phyloP scores from a whole-genome alignment of 129 eudicot genomes.

The Tanacetum coccineum region DNA sequence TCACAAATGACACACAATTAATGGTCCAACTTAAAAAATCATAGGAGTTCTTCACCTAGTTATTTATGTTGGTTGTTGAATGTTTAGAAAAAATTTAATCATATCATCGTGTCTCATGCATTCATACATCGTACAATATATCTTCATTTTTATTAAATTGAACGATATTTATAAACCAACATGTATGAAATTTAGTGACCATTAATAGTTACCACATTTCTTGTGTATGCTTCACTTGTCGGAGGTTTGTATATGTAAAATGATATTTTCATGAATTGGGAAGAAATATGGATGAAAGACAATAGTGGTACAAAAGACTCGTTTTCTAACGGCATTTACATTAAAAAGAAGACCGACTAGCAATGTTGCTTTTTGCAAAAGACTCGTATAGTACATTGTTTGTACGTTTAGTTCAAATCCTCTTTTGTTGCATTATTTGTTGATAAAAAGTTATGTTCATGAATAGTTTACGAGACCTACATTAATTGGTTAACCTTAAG shows the following conservation, averaged over 20 bases:
- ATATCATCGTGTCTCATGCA: no score
- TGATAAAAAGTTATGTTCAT: no score
- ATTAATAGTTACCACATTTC: no score
- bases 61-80: constrained; percentile 3
- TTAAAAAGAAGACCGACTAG: no score
- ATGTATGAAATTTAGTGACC: background rate
- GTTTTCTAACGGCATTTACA: no score
- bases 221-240: background rate
- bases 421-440: no score
- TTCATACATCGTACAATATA: background rate
- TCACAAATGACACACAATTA: background rate
- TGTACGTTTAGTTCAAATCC: no score
- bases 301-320: background rate
- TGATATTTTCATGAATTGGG: background rate
- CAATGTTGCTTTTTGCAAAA: no score
- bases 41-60: background rate
- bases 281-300: background rate
- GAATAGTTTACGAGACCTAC: no score
- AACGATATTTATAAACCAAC: background rate
- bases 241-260: background rate
- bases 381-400: no score
- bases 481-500: no score
- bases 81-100: no score
- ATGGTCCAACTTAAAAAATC: constrained; percentile 5
- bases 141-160: background rate